phyloP scores from a whole-genome alignment of 2,329 filamentous ascomycete species.

The Pseudophaeomoniella oleicola region DNA sequence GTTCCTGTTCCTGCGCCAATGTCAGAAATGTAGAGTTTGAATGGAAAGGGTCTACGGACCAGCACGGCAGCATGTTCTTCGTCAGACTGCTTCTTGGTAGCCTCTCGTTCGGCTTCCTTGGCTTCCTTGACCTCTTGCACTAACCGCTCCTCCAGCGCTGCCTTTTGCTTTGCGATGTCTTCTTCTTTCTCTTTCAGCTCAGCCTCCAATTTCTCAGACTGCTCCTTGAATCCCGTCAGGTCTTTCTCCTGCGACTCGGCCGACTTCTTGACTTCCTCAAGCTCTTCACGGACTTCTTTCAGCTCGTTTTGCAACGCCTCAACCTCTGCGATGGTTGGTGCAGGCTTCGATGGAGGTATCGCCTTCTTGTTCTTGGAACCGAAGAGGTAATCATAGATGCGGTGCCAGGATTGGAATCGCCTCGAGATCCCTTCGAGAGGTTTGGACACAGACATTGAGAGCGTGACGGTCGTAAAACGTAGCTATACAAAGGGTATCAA shows the following conservation, averaged over 20 bases:
- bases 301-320: slow-evolving; percentile 7
- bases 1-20: slow-evolving; percentile 4
- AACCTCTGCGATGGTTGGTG: slow-evolving; percentile 1
- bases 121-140: slow-evolving; percentile 10
- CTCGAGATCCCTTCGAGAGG: slow-evolving; percentile 3
- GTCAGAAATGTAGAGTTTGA: neutral
- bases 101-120: slow-evolving; percentile 7
- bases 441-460: neutral
- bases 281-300: slow-evolving; percentile 9
- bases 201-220: slow-evolving; percentile 15
- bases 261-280: slow-evolving; percentile 8
- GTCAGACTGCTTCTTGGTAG: slow-evolving; percentile 6
- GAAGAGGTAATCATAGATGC: slow-evolving; percentile 10
- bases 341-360: slow-evolving; percentile 2
- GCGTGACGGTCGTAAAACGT: no score
- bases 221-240: slow-evolving; percentile 7
- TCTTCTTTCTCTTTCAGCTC: slow-evolving; percentile 9
- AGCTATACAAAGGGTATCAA: no score
- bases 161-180: slow-evolving; percentile 6
- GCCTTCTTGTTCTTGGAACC: slow-evolving; percentile 5
- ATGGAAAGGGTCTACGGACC: neutral
- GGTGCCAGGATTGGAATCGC: slow-evolving; percentile 7
- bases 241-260: slow-evolving; percentile 8
- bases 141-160: slow-evolving; percentile 8
- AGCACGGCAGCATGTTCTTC: slow-evolving; percentile 5